Evolutionary conservation across 2,329 filamentous ascomycete species (phyloP).

Genomic region (Diaporthe ilicicola): DNA sequence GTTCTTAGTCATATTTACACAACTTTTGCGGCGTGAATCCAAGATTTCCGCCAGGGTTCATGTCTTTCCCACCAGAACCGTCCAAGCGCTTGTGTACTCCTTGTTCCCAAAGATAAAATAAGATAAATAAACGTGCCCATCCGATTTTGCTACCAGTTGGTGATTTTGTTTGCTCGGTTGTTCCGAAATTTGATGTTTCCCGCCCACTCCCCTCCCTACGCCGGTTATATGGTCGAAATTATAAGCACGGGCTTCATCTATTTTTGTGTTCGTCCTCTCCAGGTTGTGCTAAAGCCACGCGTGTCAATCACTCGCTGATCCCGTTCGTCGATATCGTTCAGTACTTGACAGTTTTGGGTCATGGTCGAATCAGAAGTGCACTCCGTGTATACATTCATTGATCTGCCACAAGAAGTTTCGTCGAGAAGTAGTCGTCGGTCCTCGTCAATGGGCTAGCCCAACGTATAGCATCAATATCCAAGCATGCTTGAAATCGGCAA

Average conservation of each 20-base stretch:
- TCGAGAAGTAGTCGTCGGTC: neutral
- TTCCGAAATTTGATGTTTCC: neutral
- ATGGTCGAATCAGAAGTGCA: neutral
- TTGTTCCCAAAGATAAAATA: too few species aligned
- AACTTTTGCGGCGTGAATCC: neutral
- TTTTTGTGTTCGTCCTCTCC: neutral
- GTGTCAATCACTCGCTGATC: slow-evolving; percentile 10
- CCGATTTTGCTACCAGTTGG: neutral
- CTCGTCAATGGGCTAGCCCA: neutral
- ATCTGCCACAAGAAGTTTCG: neutral
- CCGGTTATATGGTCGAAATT: neutral
- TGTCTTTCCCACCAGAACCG: neutral
- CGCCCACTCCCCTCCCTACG: neutral
- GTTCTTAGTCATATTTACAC: neutral
- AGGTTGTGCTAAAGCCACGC: neutral
- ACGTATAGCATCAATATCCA: neutral
- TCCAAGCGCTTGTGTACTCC: neutral
- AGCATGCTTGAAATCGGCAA: neutral
- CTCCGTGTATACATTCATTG: neutral
- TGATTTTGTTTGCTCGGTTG: neutral
- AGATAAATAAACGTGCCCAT: neutral
- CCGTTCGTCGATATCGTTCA: slow-evolving; percentile 14
- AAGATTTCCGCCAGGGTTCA: neutral
- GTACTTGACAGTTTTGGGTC: neutral
- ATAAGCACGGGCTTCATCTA: neutral